A percentile compares a stretch with the other conserved stretches of the same genome.
Evolutionary conservation across 2,329 filamentous ascomycete genomes (phyloP).

Genomic region (Penicillium sp.): DNA sequence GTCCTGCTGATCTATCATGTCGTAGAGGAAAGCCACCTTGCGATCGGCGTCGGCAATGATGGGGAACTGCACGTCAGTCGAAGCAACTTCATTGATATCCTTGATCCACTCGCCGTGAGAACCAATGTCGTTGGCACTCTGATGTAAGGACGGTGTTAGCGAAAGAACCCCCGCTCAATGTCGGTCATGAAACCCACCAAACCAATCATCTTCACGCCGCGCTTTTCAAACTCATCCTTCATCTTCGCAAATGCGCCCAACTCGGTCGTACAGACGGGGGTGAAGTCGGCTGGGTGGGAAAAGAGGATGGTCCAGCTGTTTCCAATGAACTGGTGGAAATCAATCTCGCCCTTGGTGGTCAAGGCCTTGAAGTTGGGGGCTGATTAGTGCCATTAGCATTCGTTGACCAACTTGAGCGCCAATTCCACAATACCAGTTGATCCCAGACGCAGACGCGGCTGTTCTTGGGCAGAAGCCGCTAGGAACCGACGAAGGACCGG

Average conservation of each 20-base stretch:
- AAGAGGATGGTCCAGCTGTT: conserved; percentile 68
- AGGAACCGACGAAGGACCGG: conserved; percentile 32
- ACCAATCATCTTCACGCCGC: conserved; percentile 87
- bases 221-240: conserved; percentile 81
- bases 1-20: conserved; percentile 85
- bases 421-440: conserved; percentile 29
- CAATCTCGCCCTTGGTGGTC: conserved; percentile 64
- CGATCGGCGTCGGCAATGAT: conserved; percentile 81
- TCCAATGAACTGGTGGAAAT: conserved; percentile 70
- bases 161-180: background rate
- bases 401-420: background rate
- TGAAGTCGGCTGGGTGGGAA: conserved; percentile 77
- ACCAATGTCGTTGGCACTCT: conserved; percentile 64
- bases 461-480: conserved; percentile 28
- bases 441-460: conserved; percentile 36
- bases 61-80: conserved; percentile 70
- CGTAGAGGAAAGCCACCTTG: conserved; percentile 73
- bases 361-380: conserved; percentile 68
- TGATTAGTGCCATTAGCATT: conserved; percentile 3
- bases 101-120: conserved; percentile 23
- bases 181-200: conserved; percentile 49
- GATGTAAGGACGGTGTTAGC: background rate
- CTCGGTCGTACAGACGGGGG: conserved; percentile 93
- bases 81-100: conserved; percentile 80
- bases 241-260: conserved; percentile 90